phyloP scores from a whole-genome alignment of 768 basidiomycete species.

The Naganishia onofrii region DNA sequence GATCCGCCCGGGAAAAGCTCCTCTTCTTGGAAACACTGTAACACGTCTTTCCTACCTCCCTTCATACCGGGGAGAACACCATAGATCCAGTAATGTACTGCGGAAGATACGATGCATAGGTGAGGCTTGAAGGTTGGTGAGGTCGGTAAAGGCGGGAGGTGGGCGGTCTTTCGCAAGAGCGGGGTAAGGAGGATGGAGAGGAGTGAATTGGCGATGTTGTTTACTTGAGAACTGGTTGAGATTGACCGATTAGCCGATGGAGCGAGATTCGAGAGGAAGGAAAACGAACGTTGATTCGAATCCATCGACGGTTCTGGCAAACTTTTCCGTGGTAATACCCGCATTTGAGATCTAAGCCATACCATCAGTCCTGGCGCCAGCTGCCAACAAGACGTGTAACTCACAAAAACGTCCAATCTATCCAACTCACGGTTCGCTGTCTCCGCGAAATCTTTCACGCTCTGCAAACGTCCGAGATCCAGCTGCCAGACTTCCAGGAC shows the following conservation, averaged over 20 bases:
- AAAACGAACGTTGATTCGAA: slow-evolving; percentile 29
- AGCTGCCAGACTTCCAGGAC: slow-evolving; percentile 36
- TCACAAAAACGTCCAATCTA: slow-evolving; percentile 36
- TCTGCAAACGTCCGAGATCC: slow-evolving; percentile 31
- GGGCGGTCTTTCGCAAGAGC: slow-evolving; percentile 28
- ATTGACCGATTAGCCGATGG: too few species aligned
- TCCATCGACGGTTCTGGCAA: slow-evolving; percentile 22
- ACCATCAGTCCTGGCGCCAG: too few species aligned
- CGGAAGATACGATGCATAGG: slow-evolving; percentile 27
- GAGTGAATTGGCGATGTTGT: slow-evolving; percentile 34
- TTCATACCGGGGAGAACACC: slow-evolving; percentile 25
- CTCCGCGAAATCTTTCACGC: slow-evolving; percentile 34
- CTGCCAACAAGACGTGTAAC: neutral
- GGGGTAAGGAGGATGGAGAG: slow-evolving; percentile 35
- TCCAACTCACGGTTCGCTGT: slow-evolving; percentile 30
- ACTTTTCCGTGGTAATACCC: slow-evolving; percentile 21
- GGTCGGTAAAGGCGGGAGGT: slow-evolving; percentile 13
- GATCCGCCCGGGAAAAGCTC: slow-evolving; percentile 10
- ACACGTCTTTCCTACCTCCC: slow-evolving; percentile 7
- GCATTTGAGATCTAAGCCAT: slow-evolving; percentile 29
- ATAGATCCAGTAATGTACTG: slow-evolving; percentile 22
- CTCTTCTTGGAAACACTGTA: slow-evolving; percentile 24
- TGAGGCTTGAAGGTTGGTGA: slow-evolving; percentile 29
- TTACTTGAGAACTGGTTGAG: slow-evolving; percentile 32
- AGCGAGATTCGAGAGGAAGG: too few species aligned